These are phyloP conservation scores for Phytopythium vexans DNA, from an alignment of 352 stramenopile genomes.

Conservation along the genomic window DNA sequence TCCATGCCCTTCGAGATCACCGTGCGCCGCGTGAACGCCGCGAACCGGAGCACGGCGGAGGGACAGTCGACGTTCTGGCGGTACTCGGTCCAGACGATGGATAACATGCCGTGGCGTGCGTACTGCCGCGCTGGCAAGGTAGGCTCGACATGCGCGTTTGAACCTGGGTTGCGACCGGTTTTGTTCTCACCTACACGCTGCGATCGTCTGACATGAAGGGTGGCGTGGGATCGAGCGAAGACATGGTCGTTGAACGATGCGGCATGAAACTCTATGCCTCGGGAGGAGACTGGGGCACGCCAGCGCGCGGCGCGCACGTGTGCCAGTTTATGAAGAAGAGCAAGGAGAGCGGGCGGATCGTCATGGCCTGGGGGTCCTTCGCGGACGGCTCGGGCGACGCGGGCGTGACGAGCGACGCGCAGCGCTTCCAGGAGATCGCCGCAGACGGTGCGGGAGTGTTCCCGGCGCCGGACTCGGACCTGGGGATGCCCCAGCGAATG, in stretches of 20 bases:
- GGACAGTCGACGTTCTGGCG: constrained; percentile 15
- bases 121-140: constrained; percentile 7
- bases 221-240: constrained; percentile 7
- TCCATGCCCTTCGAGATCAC: constrained; percentile 1
- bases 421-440: too few species aligned
- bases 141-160: too few species aligned
- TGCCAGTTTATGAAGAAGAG: constrained; percentile 34
- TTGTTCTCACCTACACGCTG: too few species aligned
- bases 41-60: background rate
- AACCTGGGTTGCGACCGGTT: too few species aligned
- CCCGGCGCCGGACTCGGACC: too few species aligned
- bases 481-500: too few species aligned
- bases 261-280: constrained; percentile 24
- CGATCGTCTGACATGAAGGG: too few species aligned
- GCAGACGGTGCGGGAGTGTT: too few species aligned
- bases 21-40: background rate
- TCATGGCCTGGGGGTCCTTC: constrained; percentile 36
- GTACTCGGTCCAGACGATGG: constrained; percentile 17
- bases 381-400: constrained; percentile 15
- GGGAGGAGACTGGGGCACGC: constrained; percentile 4
- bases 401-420: background rate
- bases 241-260: constrained; percentile 40
- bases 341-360: constrained; percentile 30
- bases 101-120: constrained; percentile 13
- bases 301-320: constrained; percentile 14